Percentiles rank a stretch among this genome's conserved stretches.
These are phyloP conservation scores for Cladophialophora psammophila DNA, from an alignment of 2,329 filamentous ascomycete species.

Conservation along the genomic window DNA sequence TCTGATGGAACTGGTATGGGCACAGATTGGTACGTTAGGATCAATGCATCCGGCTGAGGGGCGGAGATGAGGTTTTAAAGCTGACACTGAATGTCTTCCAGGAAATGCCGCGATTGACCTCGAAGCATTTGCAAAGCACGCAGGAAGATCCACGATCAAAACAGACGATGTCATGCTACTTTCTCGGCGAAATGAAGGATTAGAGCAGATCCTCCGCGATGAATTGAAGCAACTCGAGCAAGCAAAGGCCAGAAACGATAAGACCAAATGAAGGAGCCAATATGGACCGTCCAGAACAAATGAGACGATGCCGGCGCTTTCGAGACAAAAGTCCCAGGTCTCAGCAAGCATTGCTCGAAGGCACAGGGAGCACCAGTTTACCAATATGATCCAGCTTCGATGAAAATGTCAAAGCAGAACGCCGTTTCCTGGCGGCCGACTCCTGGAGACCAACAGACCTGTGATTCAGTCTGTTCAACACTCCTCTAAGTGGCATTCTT, in stretches of 20 bases:
- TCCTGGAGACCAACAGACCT: not conserved
- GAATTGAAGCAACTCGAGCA: conserved; percentile 36
- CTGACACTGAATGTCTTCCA: conserved; percentile 39
- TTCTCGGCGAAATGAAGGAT: conserved; percentile 82
- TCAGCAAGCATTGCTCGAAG: not conserved
- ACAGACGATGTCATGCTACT: conserved; percentile 89
- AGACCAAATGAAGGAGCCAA: conserved; percentile 8
- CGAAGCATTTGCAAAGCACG: conserved; percentile 75
- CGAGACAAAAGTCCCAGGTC: not conserved
- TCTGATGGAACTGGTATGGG: conserved; percentile 85
- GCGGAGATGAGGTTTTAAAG: not conserved
- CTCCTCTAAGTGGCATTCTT: too few species aligned
- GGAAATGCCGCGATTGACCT: conserved; percentile 66
- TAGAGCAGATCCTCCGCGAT: conserved; percentile 72
- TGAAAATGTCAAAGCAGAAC: not conserved
- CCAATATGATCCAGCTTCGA: not conserved
- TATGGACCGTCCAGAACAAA: not conserved
- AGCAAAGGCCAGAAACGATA: conserved; percentile 37
- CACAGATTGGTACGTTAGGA: conserved; percentile 74
- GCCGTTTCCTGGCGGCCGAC: not conserved
- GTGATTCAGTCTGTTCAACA: not conserved
- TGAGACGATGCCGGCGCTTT: not conserved
- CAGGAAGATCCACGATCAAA: conserved; percentile 78
- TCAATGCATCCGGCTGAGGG: not conserved
- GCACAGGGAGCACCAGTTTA: not conserved